Base-by-base conservation (phyloP, 1,284 basidiomycete species). In the Ceratobasidium sp. region DNA sequence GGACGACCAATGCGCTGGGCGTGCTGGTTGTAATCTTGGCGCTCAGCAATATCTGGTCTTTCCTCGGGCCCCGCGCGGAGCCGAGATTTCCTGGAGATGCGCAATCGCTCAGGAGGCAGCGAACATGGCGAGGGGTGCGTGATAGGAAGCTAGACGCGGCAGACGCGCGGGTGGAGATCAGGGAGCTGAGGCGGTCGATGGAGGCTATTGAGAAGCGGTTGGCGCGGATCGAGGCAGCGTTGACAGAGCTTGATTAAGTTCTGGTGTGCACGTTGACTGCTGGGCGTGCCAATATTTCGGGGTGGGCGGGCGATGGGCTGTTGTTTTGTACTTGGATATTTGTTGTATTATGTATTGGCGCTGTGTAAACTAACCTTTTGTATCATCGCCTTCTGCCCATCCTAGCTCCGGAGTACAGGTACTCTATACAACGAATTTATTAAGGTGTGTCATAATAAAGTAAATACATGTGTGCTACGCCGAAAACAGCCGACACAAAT, bases 11-110 rank as follows among this genome's bases (percentile, higher is more conserved):
- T 30, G 73, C 73, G 8, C 60, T 75, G 7, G 71, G 80, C 91
- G 89, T 92, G 79, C 85, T 94, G 76, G 94, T 96, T 81, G 87
- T 91, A 48, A 81, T 90, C 44, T 85, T 97, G 79, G 87, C 96
- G 78, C 80, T 93, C 57, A 93, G 90, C 81, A 97, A 97, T 82
- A 69, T 93, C 46, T 94, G 89, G 88, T 93, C 93, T 79, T 83
- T 93, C 78, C 83, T 78, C 5, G 71, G 78, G 16, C 77, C 79
- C 35, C 60, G 69, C 44, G 89, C 90, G 10, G 83, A 85, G 65
- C 86, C 88, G 73, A 90, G 90, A 83, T 89, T 90, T 79, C 86
- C 84, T n/a, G 89, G 88, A 69, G 83, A 89, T 75, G 84, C 88
- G 80, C 90, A 90, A n/a, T 38, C 62, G 27, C 38, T 64, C 38